Evolutionary conservation across 1,284 basidiomycete genomes (phyloP), one percentile per base, ranked within the genome.

Genomic region (Clitocybe nebularis): DNA sequence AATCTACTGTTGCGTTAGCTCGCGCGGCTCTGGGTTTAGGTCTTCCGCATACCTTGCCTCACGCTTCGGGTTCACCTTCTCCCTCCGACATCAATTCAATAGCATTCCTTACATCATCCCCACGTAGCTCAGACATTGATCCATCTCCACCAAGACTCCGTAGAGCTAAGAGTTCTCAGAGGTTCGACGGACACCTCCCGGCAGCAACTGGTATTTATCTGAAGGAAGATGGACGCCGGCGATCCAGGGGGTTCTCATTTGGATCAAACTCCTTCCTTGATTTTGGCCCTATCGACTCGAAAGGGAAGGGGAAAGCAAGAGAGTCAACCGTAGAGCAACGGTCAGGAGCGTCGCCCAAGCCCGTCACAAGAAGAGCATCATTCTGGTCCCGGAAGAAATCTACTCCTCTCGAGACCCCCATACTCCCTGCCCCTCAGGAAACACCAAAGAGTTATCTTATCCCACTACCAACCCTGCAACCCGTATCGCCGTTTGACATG

Each of bases 11-110:
- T 13, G 69, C 68, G 24, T 65, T 80, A 14, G 77, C 76, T 22
- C 77, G 77, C 32, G 74, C 80, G n/a, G 66, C 74, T 2, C 56
- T 82, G 26, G 79, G 77, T 2, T 57, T 83, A 11, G 77, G 79
- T 26, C 61, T 82, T 22, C 71, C 77, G 23, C 75, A 74, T 55
- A 66, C 71, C 34, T 66, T 76, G 47, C 71, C 77, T 11, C 60
- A 57, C 32, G 54, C 64, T 32, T 67, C 77, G 17, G 51, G 69
- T 3, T 69, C 74, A 14, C 63, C 67, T 7, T 60, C 64, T 16
- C 53, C 66, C 8, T 60, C 67, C 6, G 70, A 75, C 25, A 47
- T 68, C 45, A 70, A 72, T 54, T 64, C 67, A 4, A 53, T 72
- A 44, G 55, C 67, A 24, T 68, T 74, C 39, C 44, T 57, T 33